These are phyloP conservation scores for Hymenoscyphus infarciens DNA, from an alignment of 2,329 filamentous ascomycete species.

Conservation along the genomic window DNA sequence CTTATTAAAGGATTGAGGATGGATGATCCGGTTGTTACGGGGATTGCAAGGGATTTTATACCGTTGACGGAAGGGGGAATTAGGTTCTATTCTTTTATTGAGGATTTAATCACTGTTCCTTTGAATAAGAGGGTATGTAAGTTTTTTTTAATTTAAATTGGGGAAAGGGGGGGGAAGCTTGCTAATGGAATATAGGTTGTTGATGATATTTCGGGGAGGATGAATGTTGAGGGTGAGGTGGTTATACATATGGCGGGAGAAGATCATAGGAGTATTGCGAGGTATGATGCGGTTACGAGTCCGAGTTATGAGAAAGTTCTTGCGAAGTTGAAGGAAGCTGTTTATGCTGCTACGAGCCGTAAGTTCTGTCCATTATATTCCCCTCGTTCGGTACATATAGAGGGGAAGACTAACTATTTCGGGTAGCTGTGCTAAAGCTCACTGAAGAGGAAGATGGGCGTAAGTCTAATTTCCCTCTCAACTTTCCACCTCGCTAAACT, in stretches of 20 bases:
- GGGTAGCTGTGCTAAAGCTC: background rate
- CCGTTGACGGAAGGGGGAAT: slow-evolving; percentile 12
- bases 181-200: slow-evolving; percentile 12
- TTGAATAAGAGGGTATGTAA: slow-evolving; percentile 8
- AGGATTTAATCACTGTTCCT: slow-evolving; percentile 8
- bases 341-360: slow-evolving; percentile 8
- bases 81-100: slow-evolving; percentile 19
- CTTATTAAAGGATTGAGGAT: slow-evolving; percentile 11
- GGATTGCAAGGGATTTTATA: slow-evolving; percentile 16
- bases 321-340: slow-evolving; percentile 10
- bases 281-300: background rate
- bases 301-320: slow-evolving; percentile 12
- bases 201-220: slow-evolving; percentile 5
- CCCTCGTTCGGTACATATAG: too few species aligned
- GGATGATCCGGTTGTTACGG: slow-evolving; percentile 10
- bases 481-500: too few species aligned
- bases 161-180: background rate
- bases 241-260: slow-evolving; percentile 12
- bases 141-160: too few species aligned
- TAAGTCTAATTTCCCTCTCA: background rate
- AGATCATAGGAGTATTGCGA: slow-evolving; percentile 15
- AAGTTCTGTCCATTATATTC: too few species aligned
- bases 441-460: slow-evolving; percentile 6
- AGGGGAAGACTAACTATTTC: background rate
- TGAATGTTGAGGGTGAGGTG: background rate